Base-by-base conservation (phyloP, 352 stramenopile species). In the Phytophthora cryptogea region DNA sequence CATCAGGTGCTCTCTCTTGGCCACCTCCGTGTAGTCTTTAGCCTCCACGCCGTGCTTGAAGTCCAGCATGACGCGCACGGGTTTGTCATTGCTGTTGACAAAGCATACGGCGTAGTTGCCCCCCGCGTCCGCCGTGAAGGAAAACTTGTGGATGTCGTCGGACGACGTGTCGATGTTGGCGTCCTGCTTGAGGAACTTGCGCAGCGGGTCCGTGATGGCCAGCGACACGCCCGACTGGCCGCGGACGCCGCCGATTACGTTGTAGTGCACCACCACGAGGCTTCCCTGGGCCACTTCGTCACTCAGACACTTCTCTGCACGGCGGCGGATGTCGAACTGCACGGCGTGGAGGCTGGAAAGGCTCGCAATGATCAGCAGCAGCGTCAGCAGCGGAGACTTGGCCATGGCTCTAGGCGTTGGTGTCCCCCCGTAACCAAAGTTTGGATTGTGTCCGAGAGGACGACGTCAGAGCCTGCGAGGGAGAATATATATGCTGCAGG, bases 1-100 rank as follows among this genome's bases (percentile, higher is more conserved):
- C 86, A 94, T 92, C 20, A 96, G 70, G 66, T 96, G 88, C 67
- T 96, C 88, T 28, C 84, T 70, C 76, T 94, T 96, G 52, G 88
- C 88, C 28, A 95, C 83, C 52, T 95, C 86, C 28, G 85, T 84
- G 73, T 94, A 95, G 62, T 96, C 88, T 68, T 95, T 95, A 47
- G 88, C 86, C 54, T 95, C 84, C 17, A 95, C 84, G 37, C 88
- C 88, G 68, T 92, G 80, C 66, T 94, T 94, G 60, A 95, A 93
- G 59, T 95, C 85, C 35, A 96, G 70, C 78, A 86, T 79, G n/a
- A 92, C 71, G 45, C 86, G 88, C 59, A 74, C 72, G 9, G 71
- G 56, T 54, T 75, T 87, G 58, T 91, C 80, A 66, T 93, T 90
- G 55, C 55, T 72, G 71, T 95, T 95, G 56, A 78, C 77, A 52